Evolutionary conservation across 805 yeast genomes (phyloP), one percentile per base, ranked within the genome.

Genomic region (Barnettozyma salicaria): DNA sequence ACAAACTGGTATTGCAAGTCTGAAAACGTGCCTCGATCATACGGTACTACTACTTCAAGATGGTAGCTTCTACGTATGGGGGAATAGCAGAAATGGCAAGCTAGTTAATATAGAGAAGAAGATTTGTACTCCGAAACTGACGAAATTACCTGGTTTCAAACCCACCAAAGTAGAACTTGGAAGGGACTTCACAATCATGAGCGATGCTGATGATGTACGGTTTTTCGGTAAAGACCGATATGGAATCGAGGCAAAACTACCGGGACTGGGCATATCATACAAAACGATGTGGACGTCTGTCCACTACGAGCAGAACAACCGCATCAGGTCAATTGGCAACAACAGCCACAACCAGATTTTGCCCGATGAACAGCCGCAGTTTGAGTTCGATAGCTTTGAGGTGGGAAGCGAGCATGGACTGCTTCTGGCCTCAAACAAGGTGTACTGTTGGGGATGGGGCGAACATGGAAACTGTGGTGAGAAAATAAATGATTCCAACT

Each of bases 401-500:
- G 68, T 75, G 6, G 98, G 98, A 1, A 85, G 95, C 56, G 97
- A 90, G 53, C 98, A 90, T 58, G 94, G 92, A 0, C 49, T 88
- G 13, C 48, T 74, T 6, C 35, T 48, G 3, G 31, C 28, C 3
- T 41, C 30, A 11, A 35, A 58, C 27, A 34, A 39, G 7, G 79
- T 88, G 0, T 63, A 53, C 37, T 71, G 89, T 2, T 92, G 97
- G 97, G 98, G 98, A 1, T 90, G 98, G 98, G 97, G 96, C 11
- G 97, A 92, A 53, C 98, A 90, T 58, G 98, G 98, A 0, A 90
- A 90, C 55, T 90, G 97, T 60, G 95, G 96, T 0, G 34, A 46
- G 4, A 31, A 41, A 6, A 34, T 20, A 9, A 33, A 20, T 2
- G 46, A 41, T 10, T 40, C 47, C 9, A 32, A 56, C 40, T 25